Conservation (phyloP, 495 filamentous ascomycete species). For the Aspergillus panamensis region DNA sequence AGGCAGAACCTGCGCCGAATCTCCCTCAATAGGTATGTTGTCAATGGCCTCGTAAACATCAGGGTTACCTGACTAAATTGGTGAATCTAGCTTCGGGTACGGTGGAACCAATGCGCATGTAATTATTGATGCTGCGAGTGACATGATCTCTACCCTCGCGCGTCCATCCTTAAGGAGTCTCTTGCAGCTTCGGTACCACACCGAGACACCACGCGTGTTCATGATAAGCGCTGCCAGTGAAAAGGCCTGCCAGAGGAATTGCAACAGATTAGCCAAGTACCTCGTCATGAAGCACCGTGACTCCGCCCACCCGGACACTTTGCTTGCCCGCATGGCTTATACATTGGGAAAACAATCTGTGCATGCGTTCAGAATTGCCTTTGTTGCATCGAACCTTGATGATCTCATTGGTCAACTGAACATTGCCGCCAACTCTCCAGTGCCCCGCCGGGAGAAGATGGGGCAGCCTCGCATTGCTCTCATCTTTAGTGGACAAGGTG, state of each 20-base stretch:
- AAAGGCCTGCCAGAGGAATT: slow-evolving; percentile 11
- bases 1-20: slow-evolving; percentile 14
- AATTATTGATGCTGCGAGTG: slow-evolving; percentile 13
- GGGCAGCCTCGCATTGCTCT: slow-evolving; percentile 13
- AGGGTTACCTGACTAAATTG: not conserved
- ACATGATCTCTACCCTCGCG: slow-evolving; percentile 5
- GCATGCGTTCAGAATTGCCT: slow-evolving; percentile 6
- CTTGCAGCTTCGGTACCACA: slow-evolving; percentile 8
- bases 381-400: slow-evolving; percentile 8
- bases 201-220: slow-evolving; percentile 11
- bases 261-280: slow-evolving; percentile 7
- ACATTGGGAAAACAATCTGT: slow-evolving; percentile 11
- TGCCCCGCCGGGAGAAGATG: slow-evolving; percentile 3
- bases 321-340: slow-evolving; percentile 8
- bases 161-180: slow-evolving; percentile 5
- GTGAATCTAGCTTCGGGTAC: slow-evolving; percentile 13
- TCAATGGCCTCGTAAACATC: not conserved
- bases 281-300: slow-evolving; percentile 7
- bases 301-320: slow-evolving; percentile 5
- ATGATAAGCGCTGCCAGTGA: slow-evolving; percentile 11
- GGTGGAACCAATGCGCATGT: slow-evolving; percentile 18
- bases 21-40: slow-evolving; percentile 1
- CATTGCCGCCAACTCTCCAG: slow-evolving; percentile 2
- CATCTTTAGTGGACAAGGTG: slow-evolving; percentile 16
- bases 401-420: slow-evolving; percentile 7